phyloP scores from a whole-genome alignment of 2,329 filamentous ascomycete genomes.

The Colletotrichum chrysophilum region DNA sequence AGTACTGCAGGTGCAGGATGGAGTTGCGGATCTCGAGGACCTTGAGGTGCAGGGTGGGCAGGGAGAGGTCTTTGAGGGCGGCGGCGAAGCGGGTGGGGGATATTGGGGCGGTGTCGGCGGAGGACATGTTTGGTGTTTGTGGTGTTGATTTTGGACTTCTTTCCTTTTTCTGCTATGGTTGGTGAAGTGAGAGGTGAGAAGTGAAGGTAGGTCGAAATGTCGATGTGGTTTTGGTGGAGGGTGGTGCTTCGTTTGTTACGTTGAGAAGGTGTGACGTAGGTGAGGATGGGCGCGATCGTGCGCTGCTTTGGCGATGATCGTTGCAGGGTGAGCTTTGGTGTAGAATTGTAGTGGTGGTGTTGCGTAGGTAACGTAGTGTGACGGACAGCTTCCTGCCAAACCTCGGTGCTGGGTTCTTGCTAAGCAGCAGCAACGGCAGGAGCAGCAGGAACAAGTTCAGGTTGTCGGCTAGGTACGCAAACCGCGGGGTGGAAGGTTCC shows the following conservation, averaged over 20 bases:
- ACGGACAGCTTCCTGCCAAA: background rate
- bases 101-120: conserved; percentile 67
- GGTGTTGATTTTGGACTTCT: background rate
- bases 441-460: background rate
- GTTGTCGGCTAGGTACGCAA: background rate
- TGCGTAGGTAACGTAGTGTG: background rate
- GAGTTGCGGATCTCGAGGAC: conserved; percentile 77
- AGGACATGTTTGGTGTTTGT: conserved; percentile 59
- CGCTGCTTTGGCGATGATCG: background rate
- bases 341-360: background rate
- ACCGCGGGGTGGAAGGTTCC: conserved; percentile 19
- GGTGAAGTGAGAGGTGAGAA: background rate
- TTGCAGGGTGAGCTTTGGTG: background rate
- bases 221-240: background rate
- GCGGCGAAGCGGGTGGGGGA: conserved; percentile 66
- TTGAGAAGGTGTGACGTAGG: background rate
- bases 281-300: background rate
- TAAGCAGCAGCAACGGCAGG: background rate
- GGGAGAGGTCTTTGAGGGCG: conserved; percentile 70
- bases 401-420: background rate
- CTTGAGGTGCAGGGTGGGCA: conserved; percentile 73
- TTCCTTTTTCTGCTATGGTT: background rate
- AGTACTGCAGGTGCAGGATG: conserved; percentile 75
- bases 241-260: background rate
- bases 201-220: background rate